Percentiles rank a stretch among this genome's conserved stretches.
These are phyloP conservation scores for Ogataea polymorpha DNA, from an alignment of 805 yeast species.

Conservation along the genomic window DNA sequence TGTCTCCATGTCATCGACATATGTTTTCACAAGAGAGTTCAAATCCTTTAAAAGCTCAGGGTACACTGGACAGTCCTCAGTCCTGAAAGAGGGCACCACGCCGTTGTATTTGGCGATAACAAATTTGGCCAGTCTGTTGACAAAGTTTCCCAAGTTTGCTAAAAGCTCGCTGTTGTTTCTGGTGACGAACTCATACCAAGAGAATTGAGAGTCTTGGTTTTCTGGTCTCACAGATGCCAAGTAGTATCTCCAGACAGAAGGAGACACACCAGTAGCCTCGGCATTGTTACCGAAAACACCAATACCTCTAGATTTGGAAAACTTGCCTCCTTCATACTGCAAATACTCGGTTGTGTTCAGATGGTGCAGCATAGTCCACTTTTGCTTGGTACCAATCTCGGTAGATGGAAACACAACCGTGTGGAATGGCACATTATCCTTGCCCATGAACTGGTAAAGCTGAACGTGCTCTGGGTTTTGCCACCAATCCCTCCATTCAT, in stretches of 20 bases:
- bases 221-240: slow-evolving; percentile 92
- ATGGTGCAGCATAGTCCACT: slow-evolving; percentile 90
- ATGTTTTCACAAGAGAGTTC: slow-evolving; percentile 55
- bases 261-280: slow-evolving; percentile 82
- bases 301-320: slow-evolving; percentile 94
- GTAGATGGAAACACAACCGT: slow-evolving; percentile 96
- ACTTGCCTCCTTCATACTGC: slow-evolving; percentile 97
- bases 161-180: slow-evolving; percentile 90
- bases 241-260: slow-evolving; percentile 98
- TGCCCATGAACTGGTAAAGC: slow-evolving; percentile 97
- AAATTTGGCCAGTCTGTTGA: slow-evolving; percentile 88
- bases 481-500: slow-evolving; percentile 92
- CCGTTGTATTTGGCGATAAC: slow-evolving; percentile 88
- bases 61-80: slow-evolving; percentile 46
- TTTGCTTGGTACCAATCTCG: slow-evolving; percentile 80
- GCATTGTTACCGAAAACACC: slow-evolving; percentile 99
- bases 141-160: slow-evolving; percentile 96
- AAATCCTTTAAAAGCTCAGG: slow-evolving; percentile 51
- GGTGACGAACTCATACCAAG: slow-evolving; percentile 94
- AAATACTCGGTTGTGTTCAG: slow-evolving; percentile 92
- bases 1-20: slow-evolving; percentile 70
- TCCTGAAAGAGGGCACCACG: slow-evolving; percentile 69
- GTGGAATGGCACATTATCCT: slow-evolving; percentile 98
- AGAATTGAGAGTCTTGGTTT: slow-evolving; percentile 91
- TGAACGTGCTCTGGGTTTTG: slow-evolving; percentile 82